Conservation (phyloP, 148 eudicot genomes). For the Fagopyrum esculentum region DNA sequence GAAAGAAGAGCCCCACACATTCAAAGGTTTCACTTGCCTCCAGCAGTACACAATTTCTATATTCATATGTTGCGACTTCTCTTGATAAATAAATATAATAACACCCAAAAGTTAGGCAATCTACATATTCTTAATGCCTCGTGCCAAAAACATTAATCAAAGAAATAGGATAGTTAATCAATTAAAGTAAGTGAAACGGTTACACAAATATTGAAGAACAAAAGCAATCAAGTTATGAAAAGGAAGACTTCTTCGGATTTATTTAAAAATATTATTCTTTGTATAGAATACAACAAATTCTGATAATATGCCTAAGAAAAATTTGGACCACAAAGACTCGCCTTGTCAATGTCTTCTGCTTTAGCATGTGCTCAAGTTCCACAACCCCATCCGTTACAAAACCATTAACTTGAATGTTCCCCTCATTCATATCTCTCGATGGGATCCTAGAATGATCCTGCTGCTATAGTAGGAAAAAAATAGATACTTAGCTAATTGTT, state of each 20-base stretch:
- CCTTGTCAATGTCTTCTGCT: slow-evolving; percentile 86
- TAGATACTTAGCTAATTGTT: too few relatives aligned
- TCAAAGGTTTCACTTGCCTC: not conserved
- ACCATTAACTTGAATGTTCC: slow-evolving; percentile 13
- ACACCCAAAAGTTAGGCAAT: not conserved
- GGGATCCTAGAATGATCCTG: slow-evolving; percentile 30
- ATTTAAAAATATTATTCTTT: not conserved
- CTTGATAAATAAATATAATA: not conserved
- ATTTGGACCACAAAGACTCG: slow-evolving; percentile 14
- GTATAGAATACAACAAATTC: not conserved
- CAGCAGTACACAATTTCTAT: not conserved
- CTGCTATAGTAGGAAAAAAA: slow-evolving; percentile 5
- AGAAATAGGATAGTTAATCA: not conserved
- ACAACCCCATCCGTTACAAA: slow-evolving; percentile 35
- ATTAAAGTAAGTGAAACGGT: not conserved
- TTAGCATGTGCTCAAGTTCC: slow-evolving; percentile 74
- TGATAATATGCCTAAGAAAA: not conserved
- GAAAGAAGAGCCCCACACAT: too few relatives aligned
- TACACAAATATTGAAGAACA: not conserved
- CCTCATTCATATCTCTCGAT: slow-evolving; percentile 17
- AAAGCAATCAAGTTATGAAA: not conserved
- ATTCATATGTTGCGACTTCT: not conserved
- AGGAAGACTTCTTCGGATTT: not conserved
- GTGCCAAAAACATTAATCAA: not conserved
- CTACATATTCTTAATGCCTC: not conserved